Evolutionary conservation across 345 rosid species (phyloP), one percentile per base, ranked within the genome.

Genomic region (Salix exigua): DNA sequence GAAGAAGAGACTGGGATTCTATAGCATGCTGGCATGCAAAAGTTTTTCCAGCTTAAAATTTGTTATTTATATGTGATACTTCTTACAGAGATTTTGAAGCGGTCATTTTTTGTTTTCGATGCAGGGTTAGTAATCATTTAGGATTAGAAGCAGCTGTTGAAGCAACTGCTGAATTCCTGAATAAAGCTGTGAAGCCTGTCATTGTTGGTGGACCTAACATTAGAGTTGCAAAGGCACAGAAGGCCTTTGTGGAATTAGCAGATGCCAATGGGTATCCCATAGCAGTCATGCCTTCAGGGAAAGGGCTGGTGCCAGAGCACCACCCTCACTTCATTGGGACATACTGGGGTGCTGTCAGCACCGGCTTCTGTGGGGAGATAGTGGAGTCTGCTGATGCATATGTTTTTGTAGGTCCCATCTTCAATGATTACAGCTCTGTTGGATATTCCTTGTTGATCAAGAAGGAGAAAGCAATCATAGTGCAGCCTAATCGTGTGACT

Each of bases 351-450:
- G 92, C 92, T 66, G 92, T 89, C 51, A 91, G 95, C 67, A 83
- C 95, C 19, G 75, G 82, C 83, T 88, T 89, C 79, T 81, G 85
- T 0, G 91, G 88, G 75, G 92, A 91, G 83, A 89, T 91, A 17
- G 92, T 91, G 75, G 95, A 91, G 80, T 91, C 95, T 16, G 89
- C 95, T 4, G 95, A 91, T 84, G 91, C 89, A n/a, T 91, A 91
- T 74, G 53, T 91, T 42, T 89, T 91, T 75, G 88, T 83, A 28
- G 95, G 95, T n/a, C 90, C 95, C 30, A 89, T 89, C 73, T 89
- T 91, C 83, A 89, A 91, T 25, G 95, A 89, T 76, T 89, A 91
- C 73, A 91, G 95, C 80, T 89, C 92, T 37, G 92, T 91, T 11
- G 95, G 95, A 64, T 89, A 91, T 78, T 91, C 95, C 14, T 79